phyloP scores from a whole-genome alignment of 371 early-diverging fungal species.

The Mortierella sp. region DNA sequence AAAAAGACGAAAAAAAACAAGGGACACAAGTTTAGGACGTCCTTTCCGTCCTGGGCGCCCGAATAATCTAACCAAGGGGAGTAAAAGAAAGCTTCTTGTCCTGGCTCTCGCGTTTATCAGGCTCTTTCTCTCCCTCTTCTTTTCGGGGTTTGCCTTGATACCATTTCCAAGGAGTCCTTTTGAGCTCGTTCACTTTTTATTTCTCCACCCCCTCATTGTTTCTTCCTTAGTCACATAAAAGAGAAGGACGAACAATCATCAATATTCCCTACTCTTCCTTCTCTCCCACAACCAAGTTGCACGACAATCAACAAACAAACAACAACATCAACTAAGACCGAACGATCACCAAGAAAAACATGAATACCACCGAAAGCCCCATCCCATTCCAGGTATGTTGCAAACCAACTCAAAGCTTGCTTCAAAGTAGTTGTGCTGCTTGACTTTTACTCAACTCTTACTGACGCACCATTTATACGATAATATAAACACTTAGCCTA shows the following conservation, averaged over 20 bases:
- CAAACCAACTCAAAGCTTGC: no score
- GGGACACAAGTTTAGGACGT: not conserved
- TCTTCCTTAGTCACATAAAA: not conserved
- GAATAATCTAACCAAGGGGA: not conserved
- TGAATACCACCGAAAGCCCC: not conserved
- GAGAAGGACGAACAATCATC: not conserved
- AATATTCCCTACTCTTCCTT: not conserved
- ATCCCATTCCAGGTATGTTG: constrained; percentile 5
- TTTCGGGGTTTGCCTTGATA: not conserved
- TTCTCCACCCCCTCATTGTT: not conserved
- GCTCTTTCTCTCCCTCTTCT: not conserved
- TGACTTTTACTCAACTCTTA: not conserved
- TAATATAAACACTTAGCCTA: not conserved
- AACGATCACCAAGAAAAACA: not conserved
- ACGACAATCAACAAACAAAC: not conserved
- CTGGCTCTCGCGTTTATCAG: not conserved
- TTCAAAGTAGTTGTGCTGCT: no score
- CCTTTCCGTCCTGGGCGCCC: not conserved
- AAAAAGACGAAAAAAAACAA: not conserved
- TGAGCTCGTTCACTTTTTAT: not conserved
- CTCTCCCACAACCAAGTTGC: not conserved
- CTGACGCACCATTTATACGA: not conserved
- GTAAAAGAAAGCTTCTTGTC: not conserved
- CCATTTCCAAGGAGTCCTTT: not conserved
- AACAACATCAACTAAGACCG: not conserved